Conservation (phyloP, 1,139 yeast genomes). For the Yarrowia galli region DNA sequence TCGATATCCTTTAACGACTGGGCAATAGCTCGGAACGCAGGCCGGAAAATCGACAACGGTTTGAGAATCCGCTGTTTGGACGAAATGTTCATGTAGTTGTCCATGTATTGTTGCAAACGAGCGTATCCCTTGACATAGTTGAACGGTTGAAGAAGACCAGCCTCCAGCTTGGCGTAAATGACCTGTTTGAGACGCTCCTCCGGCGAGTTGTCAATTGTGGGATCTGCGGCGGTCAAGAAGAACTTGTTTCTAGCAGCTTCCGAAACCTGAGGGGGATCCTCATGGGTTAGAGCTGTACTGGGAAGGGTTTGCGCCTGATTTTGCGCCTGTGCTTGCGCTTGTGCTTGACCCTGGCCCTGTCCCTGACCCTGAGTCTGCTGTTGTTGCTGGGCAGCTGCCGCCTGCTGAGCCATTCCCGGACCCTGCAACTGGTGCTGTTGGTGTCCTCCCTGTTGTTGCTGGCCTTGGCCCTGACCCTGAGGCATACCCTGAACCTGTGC, state of each 20-base stretch:
- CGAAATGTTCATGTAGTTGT: slow-evolving; percentile 84
- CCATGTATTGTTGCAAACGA: slow-evolving; percentile 88
- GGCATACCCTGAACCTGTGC: background rate
- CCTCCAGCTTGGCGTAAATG: slow-evolving; percentile 93
- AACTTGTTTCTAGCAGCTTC: slow-evolving; percentile 92
- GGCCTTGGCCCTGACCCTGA: slow-evolving; percentile 5
- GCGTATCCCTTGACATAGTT: slow-evolving; percentile 96
- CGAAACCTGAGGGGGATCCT: slow-evolving; percentile 42
- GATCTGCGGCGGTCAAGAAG: slow-evolving; percentile 96
- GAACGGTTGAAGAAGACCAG: slow-evolving; percentile 91
- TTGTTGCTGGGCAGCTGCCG: background rate
- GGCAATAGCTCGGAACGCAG: slow-evolving; percentile 94
- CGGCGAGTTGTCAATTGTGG: slow-evolving; percentile 92
- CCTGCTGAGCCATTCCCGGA: background rate
- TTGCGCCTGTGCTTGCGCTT: background rate
- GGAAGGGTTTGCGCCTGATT: slow-evolving; percentile 27
- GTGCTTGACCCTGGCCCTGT: background rate
- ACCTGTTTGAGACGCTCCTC: slow-evolving; percentile 94
- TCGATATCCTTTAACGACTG: slow-evolving; percentile 90
- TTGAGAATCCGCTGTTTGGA: slow-evolving; percentile 87
- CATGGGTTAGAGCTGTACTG: background rate
- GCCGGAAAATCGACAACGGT: slow-evolving; percentile 86
- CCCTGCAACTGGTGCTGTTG: background rate
- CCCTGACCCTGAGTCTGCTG: background rate
- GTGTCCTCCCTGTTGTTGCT: background rate